phyloP scores from a whole-genome alignment of 169 alveolate genomes.

The Eimeria praecox region DNA sequence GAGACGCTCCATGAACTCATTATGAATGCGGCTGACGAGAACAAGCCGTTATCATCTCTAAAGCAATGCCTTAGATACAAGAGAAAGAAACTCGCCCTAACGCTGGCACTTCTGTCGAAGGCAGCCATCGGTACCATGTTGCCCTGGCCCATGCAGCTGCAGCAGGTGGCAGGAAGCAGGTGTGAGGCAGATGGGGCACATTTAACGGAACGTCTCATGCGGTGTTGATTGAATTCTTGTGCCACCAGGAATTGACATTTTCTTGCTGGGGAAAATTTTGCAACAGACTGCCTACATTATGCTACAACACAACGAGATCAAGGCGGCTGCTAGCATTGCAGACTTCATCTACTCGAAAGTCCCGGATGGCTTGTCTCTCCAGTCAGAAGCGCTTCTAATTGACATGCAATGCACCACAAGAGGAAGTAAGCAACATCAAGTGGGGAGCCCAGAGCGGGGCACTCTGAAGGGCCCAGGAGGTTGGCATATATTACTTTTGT shows the following conservation, averaged over 20 bases:
- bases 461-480: background rate
- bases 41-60: slow-evolving; percentile 15
- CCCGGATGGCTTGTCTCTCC: slow-evolving; percentile 72
- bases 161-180: slow-evolving; percentile 24
- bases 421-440: slow-evolving; percentile 27
- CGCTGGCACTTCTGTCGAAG: slow-evolving; percentile 52
- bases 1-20: slow-evolving; percentile 7
- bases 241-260: slow-evolving; percentile 71
- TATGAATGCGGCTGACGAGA: slow-evolving; percentile 31
- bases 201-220: background rate
- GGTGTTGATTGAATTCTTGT: background rate
- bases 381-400: slow-evolving; percentile 75
- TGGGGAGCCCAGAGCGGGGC: background rate
- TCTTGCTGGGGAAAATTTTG: slow-evolving; percentile 66
- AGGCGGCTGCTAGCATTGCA: slow-evolving; percentile 67
- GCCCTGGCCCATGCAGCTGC: slow-evolving; percentile 16
- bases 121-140: slow-evolving; percentile 55
- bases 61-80: slow-evolving; percentile 60
- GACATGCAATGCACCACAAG: slow-evolving; percentile 75
- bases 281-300: slow-evolving; percentile 80
- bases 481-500: background rate
- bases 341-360: slow-evolving; percentile 42
- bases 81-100: slow-evolving; percentile 63
- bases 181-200: background rate
- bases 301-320: slow-evolving; percentile 77